Evolutionary conservation across 805 yeast species (phyloP).

Genomic region (Starmerella stigmatis): DNA sequence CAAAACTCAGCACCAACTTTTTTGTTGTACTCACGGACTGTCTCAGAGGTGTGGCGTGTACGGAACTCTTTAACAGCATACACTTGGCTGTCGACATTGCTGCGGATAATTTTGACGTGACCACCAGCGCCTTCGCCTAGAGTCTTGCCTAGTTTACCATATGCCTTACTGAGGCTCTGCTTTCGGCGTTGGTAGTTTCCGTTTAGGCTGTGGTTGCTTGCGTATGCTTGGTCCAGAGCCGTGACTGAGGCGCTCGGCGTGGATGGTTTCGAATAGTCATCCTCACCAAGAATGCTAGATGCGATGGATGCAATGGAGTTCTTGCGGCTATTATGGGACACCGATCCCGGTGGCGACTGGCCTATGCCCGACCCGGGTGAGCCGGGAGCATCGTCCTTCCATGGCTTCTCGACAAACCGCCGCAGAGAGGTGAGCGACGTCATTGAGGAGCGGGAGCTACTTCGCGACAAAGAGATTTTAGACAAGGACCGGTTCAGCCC

Average conservation of each 20-base stretch:
- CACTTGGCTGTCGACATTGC: slow-evolving; percentile 55
- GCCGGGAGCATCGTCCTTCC: slow-evolving; percentile 25
- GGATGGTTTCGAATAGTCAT: not conserved
- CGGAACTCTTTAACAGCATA: slow-evolving; percentile 93
- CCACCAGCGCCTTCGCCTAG: slow-evolving; percentile 97
- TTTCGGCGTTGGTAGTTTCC: slow-evolving; percentile 5
- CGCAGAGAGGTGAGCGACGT: slow-evolving; percentile 34
- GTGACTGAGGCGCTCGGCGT: slow-evolving; percentile 9
- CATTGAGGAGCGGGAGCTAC: slow-evolving; percentile 32
- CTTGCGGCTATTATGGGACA: slow-evolving; percentile 21
- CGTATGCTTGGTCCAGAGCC: slow-evolving; percentile 16
- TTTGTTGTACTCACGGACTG: slow-evolving; percentile 76
- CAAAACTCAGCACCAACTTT: slow-evolving; percentile 92
- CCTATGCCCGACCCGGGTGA: slow-evolving; percentile 19
- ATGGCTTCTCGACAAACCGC: slow-evolving; percentile 39
- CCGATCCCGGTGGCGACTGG: slow-evolving; percentile 10
- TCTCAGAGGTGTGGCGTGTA: slow-evolving; percentile 59
- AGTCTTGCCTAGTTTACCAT: slow-evolving; percentile 72
- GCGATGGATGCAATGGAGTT: slow-evolving; percentile 29
- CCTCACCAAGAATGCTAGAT: slow-evolving; percentile 26
- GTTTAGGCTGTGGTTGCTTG: slow-evolving; percentile 5
- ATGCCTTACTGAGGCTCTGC: slow-evolving; percentile 39
- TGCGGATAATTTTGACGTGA: slow-evolving; percentile 60
- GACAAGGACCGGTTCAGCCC: slow-evolving; percentile 22
- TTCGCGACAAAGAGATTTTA: slow-evolving; percentile 19